Evolutionary conservation across 305 asterid genomes (phyloP).

Genomic region (Salvia sclarea): DNA sequence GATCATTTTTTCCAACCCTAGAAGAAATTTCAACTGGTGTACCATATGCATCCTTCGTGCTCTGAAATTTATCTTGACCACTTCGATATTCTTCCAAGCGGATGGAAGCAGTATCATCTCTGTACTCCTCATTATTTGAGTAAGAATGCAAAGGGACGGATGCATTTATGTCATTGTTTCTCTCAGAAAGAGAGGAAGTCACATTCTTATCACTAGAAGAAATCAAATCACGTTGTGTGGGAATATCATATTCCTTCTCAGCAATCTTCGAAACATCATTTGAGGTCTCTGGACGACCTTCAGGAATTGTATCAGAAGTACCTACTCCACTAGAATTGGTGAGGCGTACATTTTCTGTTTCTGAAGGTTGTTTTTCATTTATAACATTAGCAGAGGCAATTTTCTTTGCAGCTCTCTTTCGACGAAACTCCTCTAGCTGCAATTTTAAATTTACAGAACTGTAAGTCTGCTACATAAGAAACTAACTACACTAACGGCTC

Average conservation of each 20-base stretch:
- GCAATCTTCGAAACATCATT: conserved; percentile 39
- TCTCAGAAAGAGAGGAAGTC: conserved; percentile 36
- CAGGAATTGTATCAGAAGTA: conserved; percentile 54
- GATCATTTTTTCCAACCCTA: conserved; percentile 34
- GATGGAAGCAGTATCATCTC: conserved; percentile 40
- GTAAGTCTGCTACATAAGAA: conserved; percentile 18
- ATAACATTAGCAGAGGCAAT: conserved; percentile 46
- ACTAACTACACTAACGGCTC: conserved; percentile 13
- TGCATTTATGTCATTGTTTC: conserved; percentile 34
- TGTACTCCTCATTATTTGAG: conserved; percentile 43
- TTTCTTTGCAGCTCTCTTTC: conserved; percentile 79
- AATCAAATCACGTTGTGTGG: conserved; percentile 38
- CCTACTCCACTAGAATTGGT: conserved; percentile 54
- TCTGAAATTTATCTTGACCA: conserved; percentile 35
- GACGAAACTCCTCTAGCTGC: conserved; percentile 95
- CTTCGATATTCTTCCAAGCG: conserved; percentile 38
- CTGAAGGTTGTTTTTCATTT: conserved; percentile 49
- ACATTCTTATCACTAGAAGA: conserved; percentile 36
- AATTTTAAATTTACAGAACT: conserved; percentile 10
- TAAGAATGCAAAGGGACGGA: conserved; percentile 32
- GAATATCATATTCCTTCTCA: conserved; percentile 38
- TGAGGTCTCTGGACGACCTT: conserved; percentile 38
- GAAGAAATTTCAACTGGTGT: conserved; percentile 44
- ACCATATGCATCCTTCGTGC: conserved; percentile 46
- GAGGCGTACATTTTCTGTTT: conserved; percentile 41